Base-by-base conservation (phyloP, 805 yeast species). In the Clavispora vitiphila region DNA sequence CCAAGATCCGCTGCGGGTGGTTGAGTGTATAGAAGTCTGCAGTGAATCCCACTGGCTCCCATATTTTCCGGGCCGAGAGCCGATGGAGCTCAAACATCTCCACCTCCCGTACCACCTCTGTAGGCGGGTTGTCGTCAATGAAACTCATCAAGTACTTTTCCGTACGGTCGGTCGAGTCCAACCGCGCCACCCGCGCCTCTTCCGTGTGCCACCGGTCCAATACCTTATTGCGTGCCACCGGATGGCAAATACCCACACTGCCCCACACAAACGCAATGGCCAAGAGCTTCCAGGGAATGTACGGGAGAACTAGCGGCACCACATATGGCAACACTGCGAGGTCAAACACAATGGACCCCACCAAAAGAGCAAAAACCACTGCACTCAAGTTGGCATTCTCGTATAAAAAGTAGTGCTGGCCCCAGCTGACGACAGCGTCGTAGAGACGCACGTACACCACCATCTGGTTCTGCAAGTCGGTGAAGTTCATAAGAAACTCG, bases 401-500 rank as follows among this genome's bases (percentile, higher is more conserved):
- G 59, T 81, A 87, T 54, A 74, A 81, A 1, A 83, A 77, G 57
- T 80, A 80, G 42, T 76, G 78, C 16, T 67, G 62, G 24, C 84
- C 66, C 34, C 76, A 42, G 50, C 68, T 61, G 16, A 71, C 65
- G 4, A 78, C 38, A 18, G 71, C 69, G 61, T 88, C 91, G 72
- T 81, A 87, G 0, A 69, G 62, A 10, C 65, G 58, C 8, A 83
- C 80, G 57, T 82, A 86, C 11, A 80, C 54, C 23, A 81, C 56
- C 86, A 85, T 81, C 54, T 80, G 83, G 57, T 88, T 88, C 56
- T 88, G 96, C 44, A 87, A 67, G 64, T 88, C 96, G 1, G 95
- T 86, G 53, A 86, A 67, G 57, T 88, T 88, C 42, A 87, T 57
- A 16, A 83, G 61, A 56, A 87, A 88, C 57, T 88, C 96, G 41